These are phyloP conservation scores for Verticillium albo-atrum DNA, from an alignment of 2,329 filamentous ascomycete species.

Conservation along the genomic window DNA sequence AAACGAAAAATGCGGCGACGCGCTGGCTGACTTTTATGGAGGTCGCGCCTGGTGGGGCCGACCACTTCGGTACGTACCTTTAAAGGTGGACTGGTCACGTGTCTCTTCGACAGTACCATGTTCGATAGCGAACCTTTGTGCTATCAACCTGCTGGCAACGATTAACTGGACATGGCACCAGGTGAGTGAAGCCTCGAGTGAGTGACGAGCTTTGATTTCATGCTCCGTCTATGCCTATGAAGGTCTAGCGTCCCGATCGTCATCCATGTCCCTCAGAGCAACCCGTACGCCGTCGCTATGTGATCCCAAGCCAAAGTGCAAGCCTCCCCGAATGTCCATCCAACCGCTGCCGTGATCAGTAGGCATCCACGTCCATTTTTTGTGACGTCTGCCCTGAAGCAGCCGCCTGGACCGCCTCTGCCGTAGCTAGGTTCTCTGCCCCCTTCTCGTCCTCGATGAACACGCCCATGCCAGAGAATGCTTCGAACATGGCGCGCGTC, in stretches of 20 bases:
- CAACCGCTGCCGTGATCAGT: not conserved
- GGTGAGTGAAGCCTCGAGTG: too few relatives aligned
- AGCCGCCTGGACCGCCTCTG: constrained; percentile 30
- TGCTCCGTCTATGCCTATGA: too few relatives aligned
- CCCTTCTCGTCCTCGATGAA: constrained; percentile 76
- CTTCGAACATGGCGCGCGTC: constrained; percentile 75
- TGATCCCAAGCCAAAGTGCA: constrained; percentile 7
- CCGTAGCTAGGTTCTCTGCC: constrained; percentile 27
- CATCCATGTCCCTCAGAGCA: not conserved
- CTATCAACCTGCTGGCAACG: too few relatives aligned
- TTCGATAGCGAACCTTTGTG: too few relatives aligned
- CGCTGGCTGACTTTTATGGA: not conserved
- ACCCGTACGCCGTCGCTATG: constrained; percentile 24
- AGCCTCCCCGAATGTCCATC: not conserved
- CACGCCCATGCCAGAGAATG: constrained; percentile 83
- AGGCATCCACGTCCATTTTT: constrained; percentile 46
- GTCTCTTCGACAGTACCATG: too few relatives aligned
- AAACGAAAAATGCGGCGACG: constrained; percentile 11
- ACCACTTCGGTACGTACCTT: not conserved
- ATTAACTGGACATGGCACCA: too few relatives aligned
- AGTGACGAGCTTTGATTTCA: too few relatives aligned
- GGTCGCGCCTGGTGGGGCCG: not conserved
- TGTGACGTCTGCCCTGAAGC: constrained; percentile 21
- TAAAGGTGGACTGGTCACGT: not conserved
- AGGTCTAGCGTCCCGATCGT: not conserved